Percentiles rank a stretch among this genome's conserved stretches.
Conservation (phyloP, 176 grass and related monocot species). For the Dactylis glomerata region DNA sequence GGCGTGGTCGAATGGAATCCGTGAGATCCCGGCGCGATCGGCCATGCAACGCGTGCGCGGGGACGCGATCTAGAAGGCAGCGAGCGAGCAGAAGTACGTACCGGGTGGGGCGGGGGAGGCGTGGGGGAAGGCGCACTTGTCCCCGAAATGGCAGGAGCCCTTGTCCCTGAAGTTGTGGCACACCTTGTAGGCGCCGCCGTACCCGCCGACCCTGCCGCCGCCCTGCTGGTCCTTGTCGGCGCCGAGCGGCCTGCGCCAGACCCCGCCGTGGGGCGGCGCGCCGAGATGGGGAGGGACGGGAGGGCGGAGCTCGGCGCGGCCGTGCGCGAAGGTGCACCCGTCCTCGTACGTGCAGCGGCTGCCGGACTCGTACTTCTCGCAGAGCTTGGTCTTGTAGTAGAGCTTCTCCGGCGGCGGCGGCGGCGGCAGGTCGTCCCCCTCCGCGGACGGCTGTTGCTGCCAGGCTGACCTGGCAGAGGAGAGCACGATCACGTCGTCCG, state of each 20-base stretch:
- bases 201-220: background rate
- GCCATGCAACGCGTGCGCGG: conserved; percentile 38
- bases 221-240: background rate
- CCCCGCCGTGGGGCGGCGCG: background rate
- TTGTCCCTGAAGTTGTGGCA: conserved; percentile 41
- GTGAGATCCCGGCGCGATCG: conserved; percentile 29
- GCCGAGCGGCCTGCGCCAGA: background rate
- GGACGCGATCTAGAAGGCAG: background rate
- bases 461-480: background rate
- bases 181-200: background rate
- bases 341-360: conserved; percentile 33
- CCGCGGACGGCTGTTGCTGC: background rate
- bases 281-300: background rate
- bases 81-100: background rate
- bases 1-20: background rate
- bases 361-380: conserved; percentile 35
- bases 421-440: background rate
- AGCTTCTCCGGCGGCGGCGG: conserved; percentile 26
- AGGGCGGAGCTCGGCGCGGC: conserved; percentile 41
- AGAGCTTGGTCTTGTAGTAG: conserved; percentile 54
- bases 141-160: conserved; percentile 35
- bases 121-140: conserved; percentile 41
- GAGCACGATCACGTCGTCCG: conserved; percentile 43
- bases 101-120: background rate
- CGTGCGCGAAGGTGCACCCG: conserved; percentile 60